Evolutionary conservation across 371 early-diverging fungal species (phyloP).

Genomic region (Zopfochytrium polystomum): DNA sequence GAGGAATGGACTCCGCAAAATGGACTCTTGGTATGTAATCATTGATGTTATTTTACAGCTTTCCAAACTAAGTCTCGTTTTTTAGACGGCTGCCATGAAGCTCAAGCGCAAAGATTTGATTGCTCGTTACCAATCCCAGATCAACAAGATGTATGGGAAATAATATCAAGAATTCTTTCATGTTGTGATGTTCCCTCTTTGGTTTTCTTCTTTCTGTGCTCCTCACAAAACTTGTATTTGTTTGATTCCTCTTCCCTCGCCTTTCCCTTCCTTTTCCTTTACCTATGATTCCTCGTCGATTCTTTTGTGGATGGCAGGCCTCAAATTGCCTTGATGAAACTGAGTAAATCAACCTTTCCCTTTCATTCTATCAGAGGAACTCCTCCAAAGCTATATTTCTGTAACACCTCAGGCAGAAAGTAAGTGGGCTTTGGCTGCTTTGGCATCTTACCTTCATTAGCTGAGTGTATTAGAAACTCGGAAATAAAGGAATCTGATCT

Average conservation of each 20-base stretch:
- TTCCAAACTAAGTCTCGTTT: too few relatives aligned
- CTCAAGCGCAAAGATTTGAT: slow-evolving; percentile 78
- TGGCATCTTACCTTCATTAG: too few relatives aligned
- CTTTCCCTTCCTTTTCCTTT: neutral
- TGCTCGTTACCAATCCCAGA: slow-evolving; percentile 54
- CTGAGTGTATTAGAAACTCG: too few relatives aligned
- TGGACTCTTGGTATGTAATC: slow-evolving; percentile 39
- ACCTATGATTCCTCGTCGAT: neutral
- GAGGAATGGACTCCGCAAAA: slow-evolving; percentile 89
- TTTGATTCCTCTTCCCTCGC: slow-evolving; percentile 1
- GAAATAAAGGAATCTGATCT: too few relatives aligned
- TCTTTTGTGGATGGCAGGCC: too few relatives aligned
- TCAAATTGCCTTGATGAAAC: too few relatives aligned
- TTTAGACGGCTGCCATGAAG: slow-evolving; percentile 93
- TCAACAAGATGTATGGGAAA: slow-evolving; percentile 50
- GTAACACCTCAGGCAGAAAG: too few relatives aligned
- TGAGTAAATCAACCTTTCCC: too few relatives aligned
- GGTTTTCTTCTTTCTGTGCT: neutral
- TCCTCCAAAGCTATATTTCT: too few relatives aligned
- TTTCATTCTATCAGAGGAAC: too few relatives aligned
- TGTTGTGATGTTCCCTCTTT: neutral
- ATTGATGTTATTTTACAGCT: slow-evolving; percentile 14
- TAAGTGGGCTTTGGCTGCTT: too few relatives aligned
- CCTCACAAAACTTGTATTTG: neutral
- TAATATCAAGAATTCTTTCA: neutral